A percentile compares a stretch with the other conserved stretches of the same genome.
phyloP scores from a whole-genome alignment of 805 yeast species.

The Lachancea lanzarotensis region DNA sequence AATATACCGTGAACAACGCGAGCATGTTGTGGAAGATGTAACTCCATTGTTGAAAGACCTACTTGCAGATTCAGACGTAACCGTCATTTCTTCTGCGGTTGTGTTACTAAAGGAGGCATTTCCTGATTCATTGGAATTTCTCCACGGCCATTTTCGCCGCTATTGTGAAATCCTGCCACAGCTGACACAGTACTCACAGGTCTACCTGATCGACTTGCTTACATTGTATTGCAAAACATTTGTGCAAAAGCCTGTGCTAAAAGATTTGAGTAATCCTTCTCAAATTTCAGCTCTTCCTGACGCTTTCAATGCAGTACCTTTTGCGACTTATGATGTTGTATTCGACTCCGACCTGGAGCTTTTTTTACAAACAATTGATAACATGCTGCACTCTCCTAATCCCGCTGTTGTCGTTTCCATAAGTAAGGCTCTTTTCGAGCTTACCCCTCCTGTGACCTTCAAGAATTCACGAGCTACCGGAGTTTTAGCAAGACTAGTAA shows the following conservation, averaged over 20 bases:
- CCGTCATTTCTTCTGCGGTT: constrained; percentile 67
- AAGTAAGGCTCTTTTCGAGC: constrained; percentile 46
- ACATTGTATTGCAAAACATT: constrained; percentile 60
- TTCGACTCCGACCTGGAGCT: constrained; percentile 52
- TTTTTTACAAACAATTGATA: constrained; percentile 43
- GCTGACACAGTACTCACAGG: constrained; percentile 72
- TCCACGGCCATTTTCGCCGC: constrained; percentile 66
- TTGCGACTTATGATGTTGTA: constrained; percentile 37
- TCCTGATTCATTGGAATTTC: constrained; percentile 50
- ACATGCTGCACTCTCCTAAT: constrained; percentile 46
- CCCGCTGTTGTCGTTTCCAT: constrained; percentile 57
- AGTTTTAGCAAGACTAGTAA: constrained; percentile 41
- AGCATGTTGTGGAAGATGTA: constrained; percentile 41
- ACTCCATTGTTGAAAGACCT: constrained; percentile 44
- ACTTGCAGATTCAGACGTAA: constrained; percentile 56
- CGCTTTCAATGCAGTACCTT: constrained; percentile 35
- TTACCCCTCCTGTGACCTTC: constrained; percentile 53
- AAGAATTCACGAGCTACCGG: constrained; percentile 43
- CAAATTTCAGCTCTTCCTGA: constrained; percentile 38
- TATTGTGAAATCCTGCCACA: constrained; percentile 42
- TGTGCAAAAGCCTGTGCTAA: constrained; percentile 47
- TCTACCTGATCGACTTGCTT: constrained; percentile 51
- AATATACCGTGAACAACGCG: constrained; percentile 36
- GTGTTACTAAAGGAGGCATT: constrained; percentile 47
- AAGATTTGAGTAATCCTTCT: constrained; percentile 27